Evolutionary conservation across 352 stramenopile genomes (phyloP).

Genomic region (Thraustochytrium sp.): DNA sequence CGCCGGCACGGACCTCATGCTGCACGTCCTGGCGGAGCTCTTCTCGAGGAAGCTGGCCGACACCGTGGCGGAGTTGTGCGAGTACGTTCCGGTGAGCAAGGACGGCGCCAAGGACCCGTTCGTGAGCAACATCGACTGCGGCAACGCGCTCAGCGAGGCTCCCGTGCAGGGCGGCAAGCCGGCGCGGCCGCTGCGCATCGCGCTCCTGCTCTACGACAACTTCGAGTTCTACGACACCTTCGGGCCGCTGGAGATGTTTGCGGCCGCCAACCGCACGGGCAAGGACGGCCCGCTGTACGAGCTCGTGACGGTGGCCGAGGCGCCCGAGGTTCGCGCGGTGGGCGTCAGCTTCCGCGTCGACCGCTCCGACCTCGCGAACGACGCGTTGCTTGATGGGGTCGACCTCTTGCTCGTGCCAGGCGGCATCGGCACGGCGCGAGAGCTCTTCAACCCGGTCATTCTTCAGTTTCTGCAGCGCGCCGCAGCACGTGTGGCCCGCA

Average conservation of each 20-base stretch:
- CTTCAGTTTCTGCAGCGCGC: not conserved
- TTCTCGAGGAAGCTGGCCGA: not conserved
- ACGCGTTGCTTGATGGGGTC: not conserved
- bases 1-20: not conserved
- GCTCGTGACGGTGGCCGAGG: not conserved
- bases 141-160: not conserved
- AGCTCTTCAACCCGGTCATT: not conserved
- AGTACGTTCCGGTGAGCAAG: not conserved
- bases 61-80: not conserved
- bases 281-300: not conserved
- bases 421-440: not conserved
- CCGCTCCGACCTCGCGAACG: not conserved
- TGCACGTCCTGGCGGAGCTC: not conserved
- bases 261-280: not conserved
- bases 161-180: not conserved
- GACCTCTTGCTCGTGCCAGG: slow-evolving; percentile 4
- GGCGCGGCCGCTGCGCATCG: not conserved
- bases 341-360: not conserved
- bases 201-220: not conserved
- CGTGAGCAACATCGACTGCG: not conserved
- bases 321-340: not conserved
- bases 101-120: not conserved
- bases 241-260: slow-evolving; percentile 14
- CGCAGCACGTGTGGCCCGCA: not conserved
- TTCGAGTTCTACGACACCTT: slow-evolving; percentile 21